Conservation (phyloP, 1,284 basidiomycete genomes). For the Cutaneotrichosporon daszewskae region DNA sequence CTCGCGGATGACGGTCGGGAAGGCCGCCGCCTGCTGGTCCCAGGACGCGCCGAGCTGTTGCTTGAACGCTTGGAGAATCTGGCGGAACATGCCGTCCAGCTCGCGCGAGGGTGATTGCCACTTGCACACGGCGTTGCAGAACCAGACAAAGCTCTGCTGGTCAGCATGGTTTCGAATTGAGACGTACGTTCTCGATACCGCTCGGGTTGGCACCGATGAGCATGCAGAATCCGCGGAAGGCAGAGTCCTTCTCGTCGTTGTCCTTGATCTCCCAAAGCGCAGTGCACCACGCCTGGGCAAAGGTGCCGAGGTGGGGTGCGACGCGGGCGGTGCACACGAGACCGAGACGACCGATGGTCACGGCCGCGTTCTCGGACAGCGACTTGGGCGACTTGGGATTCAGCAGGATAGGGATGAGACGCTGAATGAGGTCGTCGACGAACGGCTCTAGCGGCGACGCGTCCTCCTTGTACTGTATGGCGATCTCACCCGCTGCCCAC, state of each 20-base stretch:
- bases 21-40: slow-evolving; percentile 32
- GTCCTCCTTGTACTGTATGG: slow-evolving; percentile 63
- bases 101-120: slow-evolving; percentile 86
- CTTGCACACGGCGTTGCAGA: slow-evolving; percentile 92
- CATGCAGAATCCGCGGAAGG: slow-evolving; percentile 94
- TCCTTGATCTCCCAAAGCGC: slow-evolving; percentile 97
- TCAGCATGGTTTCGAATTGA: not conserved
- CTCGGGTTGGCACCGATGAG: slow-evolving; percentile 90
- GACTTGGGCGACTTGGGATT: slow-evolving; percentile 86
- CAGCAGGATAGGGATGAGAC: slow-evolving; percentile 86
- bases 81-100: slow-evolving; percentile 82
- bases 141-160: slow-evolving; percentile 76
- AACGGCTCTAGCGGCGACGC: slow-evolving; percentile 65
- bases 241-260: slow-evolving; percentile 99
- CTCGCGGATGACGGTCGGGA: slow-evolving; percentile 42
- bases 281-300: slow-evolving; percentile 94
- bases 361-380: slow-evolving; percentile 95
- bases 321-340: slow-evolving; percentile 84
- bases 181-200: slow-evolving; percentile 73
- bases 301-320: slow-evolving; percentile 82
- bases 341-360: slow-evolving; percentile 96
- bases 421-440: slow-evolving; percentile 77
- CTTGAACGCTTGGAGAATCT: slow-evolving; percentile 47
- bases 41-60: slow-evolving; percentile 40
- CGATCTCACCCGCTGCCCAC: slow-evolving; percentile 97